These are phyloP conservation scores for Urochloa ruziziensis DNA, from an alignment of 176 grass and related monocot genomes.

Conservation along the genomic window DNA sequence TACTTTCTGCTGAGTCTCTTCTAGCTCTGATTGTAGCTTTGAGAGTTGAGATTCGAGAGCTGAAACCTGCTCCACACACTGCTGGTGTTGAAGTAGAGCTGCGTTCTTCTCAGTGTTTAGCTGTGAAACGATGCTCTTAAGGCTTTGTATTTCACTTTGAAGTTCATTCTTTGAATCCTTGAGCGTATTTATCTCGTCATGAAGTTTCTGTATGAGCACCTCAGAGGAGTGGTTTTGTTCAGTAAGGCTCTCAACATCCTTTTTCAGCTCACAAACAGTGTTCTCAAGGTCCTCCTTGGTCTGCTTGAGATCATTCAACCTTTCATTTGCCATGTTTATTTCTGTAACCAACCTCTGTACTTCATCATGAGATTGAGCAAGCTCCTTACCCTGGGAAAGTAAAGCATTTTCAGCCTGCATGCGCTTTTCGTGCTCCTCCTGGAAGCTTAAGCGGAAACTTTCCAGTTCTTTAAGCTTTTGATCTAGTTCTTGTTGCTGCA, in stretches of 20 bases:
- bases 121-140: constrained; percentile 40
- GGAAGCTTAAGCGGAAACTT: constrained; percentile 46
- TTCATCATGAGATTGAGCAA: constrained; percentile 51
- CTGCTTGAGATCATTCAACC: constrained; percentile 47
- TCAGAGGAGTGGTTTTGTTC: constrained; percentile 63
- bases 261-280: constrained; percentile 60
- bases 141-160: constrained; percentile 59
- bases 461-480: constrained; percentile 61
- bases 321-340: constrained; percentile 47
- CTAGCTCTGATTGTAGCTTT: constrained; percentile 41
- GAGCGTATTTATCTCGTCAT: constrained; percentile 37
- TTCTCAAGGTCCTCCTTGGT: constrained; percentile 52
- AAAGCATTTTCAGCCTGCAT: constrained; percentile 56
- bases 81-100: constrained; percentile 39
- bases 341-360: constrained; percentile 50
- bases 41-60: constrained; percentile 33
- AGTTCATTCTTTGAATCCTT: constrained; percentile 59
- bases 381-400: constrained; percentile 40
- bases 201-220: constrained; percentile 51
- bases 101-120: constrained; percentile 40
- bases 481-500: constrained; percentile 65
- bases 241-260: constrained; percentile 53
- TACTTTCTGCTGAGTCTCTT: constrained; percentile 45
- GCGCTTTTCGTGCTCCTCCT: constrained; percentile 54
- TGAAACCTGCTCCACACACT: constrained; percentile 29